Percentiles rank a stretch among this genome's conserved stretches.
These are phyloP conservation scores for Fusarium xylarioides DNA, from an alignment of 2,329 filamentous ascomycete species.

Conservation along the genomic window DNA sequence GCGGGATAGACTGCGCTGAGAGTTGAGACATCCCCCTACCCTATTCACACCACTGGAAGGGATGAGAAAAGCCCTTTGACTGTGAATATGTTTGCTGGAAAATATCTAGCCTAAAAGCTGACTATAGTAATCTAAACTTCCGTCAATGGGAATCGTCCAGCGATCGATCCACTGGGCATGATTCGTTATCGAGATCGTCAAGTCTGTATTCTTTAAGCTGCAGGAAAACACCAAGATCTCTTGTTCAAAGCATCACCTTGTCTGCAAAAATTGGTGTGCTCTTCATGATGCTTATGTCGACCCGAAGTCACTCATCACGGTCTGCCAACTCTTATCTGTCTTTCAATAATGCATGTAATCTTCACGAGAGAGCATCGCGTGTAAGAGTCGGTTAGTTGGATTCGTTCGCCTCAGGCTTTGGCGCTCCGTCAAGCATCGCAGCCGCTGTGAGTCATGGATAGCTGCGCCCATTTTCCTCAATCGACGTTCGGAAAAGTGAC, in stretches of 20 bases:
- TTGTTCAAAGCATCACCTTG: rapidly evolving
- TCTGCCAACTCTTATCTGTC: rapidly evolving
- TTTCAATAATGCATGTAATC: rapidly evolving
- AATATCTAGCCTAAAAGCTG: not conserved
- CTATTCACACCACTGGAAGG: not conserved
- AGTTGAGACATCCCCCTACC: rapidly evolving
- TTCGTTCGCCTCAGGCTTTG: not conserved
- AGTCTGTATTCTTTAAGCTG: not conserved
- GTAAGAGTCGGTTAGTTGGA: no score
- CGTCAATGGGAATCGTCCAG: not conserved
- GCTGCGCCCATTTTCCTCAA: rapidly evolving
- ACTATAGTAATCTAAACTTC: rapidly evolving
- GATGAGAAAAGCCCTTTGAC: not conserved
- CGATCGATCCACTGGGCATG: not conserved
- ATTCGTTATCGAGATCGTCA: rapidly evolving
- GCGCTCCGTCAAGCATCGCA: not conserved
- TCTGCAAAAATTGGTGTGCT: no score
- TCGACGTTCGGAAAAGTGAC: rapidly evolving
- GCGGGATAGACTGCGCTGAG: not conserved
- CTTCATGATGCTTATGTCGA: rapidly evolving
- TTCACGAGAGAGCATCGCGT: rapidly evolving
- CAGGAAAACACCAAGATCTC: rapidly evolving
- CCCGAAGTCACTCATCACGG: rapidly evolving
- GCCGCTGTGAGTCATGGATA: not conserved
- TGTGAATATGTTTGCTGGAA: not conserved